These are phyloP conservation scores for Cytospora chrysosperma DNA, from an alignment of 2,329 filamentous ascomycete species.

Conservation along the genomic window DNA sequence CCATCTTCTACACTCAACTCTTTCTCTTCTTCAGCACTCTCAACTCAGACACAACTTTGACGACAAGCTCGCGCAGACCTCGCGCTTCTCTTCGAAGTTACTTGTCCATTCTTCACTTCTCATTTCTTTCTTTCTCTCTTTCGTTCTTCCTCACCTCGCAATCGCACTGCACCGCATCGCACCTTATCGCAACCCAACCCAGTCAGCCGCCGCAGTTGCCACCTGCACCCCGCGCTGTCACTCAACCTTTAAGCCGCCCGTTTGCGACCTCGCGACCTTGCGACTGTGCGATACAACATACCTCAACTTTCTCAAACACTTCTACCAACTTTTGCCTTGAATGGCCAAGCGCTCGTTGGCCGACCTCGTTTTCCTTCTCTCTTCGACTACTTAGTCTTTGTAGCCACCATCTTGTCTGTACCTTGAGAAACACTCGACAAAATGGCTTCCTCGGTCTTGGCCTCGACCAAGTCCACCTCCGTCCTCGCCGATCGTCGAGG, in stretches of 20 bases:
- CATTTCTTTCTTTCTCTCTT: not conserved
- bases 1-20: not conserved
- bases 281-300: constrained; percentile 10
- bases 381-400: not conserved
- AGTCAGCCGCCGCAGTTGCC: not conserved
- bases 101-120: not conserved
- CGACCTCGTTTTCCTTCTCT: not conserved
- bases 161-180: not conserved
- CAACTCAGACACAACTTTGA: not conserved
- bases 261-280: not conserved
- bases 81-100: not conserved
- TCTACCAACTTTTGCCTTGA: not conserved
- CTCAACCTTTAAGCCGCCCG: not conserved
- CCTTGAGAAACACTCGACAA: constrained; percentile 1
- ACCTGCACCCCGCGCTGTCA: not conserved
- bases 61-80: not conserved
- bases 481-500: constrained; percentile 16
- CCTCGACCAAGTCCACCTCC: constrained; percentile 9
- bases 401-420: constrained; percentile 12
- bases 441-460: constrained; percentile 5
- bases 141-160: not conserved
- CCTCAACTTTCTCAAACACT: not conserved
- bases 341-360: constrained; percentile 11
- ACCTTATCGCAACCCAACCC: not conserved
- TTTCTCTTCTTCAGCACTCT: not conserved